These are phyloP conservation scores for Podospora comata DNA, from an alignment of 495 filamentous ascomycete genomes.

Conservation along the genomic window DNA sequence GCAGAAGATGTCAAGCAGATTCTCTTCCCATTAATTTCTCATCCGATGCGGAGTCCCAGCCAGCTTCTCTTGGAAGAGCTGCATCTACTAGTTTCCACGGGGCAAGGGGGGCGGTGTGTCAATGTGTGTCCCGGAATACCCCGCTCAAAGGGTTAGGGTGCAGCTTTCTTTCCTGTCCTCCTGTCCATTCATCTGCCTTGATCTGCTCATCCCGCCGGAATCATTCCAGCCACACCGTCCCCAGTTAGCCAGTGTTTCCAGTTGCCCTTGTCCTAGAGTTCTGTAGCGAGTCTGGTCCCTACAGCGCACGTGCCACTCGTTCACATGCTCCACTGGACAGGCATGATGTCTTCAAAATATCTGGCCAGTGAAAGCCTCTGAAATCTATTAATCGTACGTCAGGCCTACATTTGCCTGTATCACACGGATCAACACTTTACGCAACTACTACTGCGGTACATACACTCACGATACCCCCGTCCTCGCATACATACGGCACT, in stretches of 20 bases:
- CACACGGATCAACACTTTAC: not conserved
- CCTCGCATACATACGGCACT: not conserved
- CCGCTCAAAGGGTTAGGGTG: not conserved
- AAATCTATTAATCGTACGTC: not conserved
- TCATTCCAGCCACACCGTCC: too few relatives aligned
- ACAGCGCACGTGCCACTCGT: slow-evolving; percentile 13
- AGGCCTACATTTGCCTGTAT: slow-evolving; percentile 7
- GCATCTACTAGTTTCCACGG: not conserved
- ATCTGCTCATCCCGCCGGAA: not conserved
- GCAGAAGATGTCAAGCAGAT: not conserved
- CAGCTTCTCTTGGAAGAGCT: not conserved
- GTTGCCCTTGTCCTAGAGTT: not conserved
- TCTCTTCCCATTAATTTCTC: not conserved
- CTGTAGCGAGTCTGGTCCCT: too few relatives aligned
- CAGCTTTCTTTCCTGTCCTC: not conserved
- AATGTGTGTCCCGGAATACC: not conserved
- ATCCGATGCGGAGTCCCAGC: not conserved
- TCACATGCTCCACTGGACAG: slow-evolving; percentile 15
- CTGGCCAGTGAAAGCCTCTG: slow-evolving; percentile 3
- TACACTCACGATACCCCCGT: not conserved
- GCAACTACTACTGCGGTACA: not conserved
- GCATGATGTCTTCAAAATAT: slow-evolving; percentile 3
- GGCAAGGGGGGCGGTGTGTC: not conserved
- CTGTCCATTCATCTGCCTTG: too few relatives aligned
- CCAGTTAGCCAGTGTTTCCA: too few relatives aligned